Evolutionary conservation across 2,329 filamentous ascomycete species (phyloP).

Genomic region (Massarina eburnea): DNA sequence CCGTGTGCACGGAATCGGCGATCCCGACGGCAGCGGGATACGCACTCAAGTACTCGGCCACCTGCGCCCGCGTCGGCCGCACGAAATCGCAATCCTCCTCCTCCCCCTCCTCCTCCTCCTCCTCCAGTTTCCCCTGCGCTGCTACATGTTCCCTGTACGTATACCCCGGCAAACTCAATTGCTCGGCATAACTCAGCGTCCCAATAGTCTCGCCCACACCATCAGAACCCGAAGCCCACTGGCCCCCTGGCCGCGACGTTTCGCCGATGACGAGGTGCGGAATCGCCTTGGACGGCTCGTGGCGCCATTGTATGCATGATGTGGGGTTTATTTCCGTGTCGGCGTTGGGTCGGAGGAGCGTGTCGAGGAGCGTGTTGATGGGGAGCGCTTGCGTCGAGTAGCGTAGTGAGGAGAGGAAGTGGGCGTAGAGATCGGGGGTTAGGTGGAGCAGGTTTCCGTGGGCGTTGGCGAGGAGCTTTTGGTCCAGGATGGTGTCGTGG

Average conservation of each 20-base stretch:
- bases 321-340: constrained; percentile 57
- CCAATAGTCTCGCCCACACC: constrained; percentile 59
- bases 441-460: constrained; percentile 49
- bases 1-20: constrained; percentile 49
- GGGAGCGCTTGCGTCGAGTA: constrained; percentile 65
- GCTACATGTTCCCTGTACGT: constrained; percentile 57
- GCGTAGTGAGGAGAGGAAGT: constrained; percentile 61
- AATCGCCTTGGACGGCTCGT: constrained; percentile 53
- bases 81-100: constrained; percentile 51
- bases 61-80: constrained; percentile 56
- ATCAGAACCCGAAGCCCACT: constrained; percentile 60
- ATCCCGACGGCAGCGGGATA: constrained; percentile 59
- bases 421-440: constrained; percentile 56
- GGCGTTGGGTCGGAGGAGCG: constrained; percentile 59
- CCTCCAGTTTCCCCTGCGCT: constrained; percentile 38
- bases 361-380: constrained; percentile 62
- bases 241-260: constrained; percentile 55
- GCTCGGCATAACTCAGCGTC: constrained; percentile 63
- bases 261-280: constrained; percentile 58
- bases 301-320: constrained; percentile 58
- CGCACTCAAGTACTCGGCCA: constrained; percentile 57
- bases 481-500: constrained; percentile 59
- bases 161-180: constrained; percentile 63
- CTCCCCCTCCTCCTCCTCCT: constrained; percentile 21
- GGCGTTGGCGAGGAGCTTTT: constrained; percentile 53